Base-by-base conservation (phyloP, 2,329 filamentous ascomycete species). In the Ceratocystis cacaofunesta region DNA sequence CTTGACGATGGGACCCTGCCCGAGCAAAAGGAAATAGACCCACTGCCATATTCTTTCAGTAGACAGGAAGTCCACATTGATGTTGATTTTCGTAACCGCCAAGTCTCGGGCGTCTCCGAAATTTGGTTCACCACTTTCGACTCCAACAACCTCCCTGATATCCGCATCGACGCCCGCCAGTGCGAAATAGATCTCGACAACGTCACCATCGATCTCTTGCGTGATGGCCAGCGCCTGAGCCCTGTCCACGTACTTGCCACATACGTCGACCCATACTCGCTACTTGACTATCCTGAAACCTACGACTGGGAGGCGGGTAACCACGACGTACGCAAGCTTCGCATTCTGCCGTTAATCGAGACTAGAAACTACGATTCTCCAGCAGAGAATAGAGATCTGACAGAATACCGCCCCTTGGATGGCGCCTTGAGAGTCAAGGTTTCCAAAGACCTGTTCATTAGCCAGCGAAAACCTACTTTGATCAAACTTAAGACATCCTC, bases 21-120 rank as follows among this genome's bases (percentile, higher is more conserved):
- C 8, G 73, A 73, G 5, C 69, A 74, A 41, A 69, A 75, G 62
- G 76, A 78, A 67, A 67, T 69, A 7, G 72, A 74, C 3, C 70
- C 77, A 2, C 73, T 75, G 17, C 75, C 77, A 30, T 78, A 76
- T 65, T 78, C 81, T 50, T 77, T 97, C 66, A 81, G 90, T 65
- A 87, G 91, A 76, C 92, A 97, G 76, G 89, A 89, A 73, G 86
- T 99, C 62, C 87, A 91, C 71, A 80, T 99, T 68, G 92, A 97
- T 71, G 80, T 99, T 72, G 89, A 95, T 76, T 95, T 99, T 73
- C 81, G 83, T 69, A 83, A 83, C 64, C 87, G 86, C 75, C 82
- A 80, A 71, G 77, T 97, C 71, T 85, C 83, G 68, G 94, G 94
- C 62, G 87, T 83, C 69, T 90, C 89, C 7, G 87, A 92, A 70